phyloP scores from a whole-genome alignment of 495 filamentous ascomycete species.

The Talaromyces proteolyticus region DNA sequence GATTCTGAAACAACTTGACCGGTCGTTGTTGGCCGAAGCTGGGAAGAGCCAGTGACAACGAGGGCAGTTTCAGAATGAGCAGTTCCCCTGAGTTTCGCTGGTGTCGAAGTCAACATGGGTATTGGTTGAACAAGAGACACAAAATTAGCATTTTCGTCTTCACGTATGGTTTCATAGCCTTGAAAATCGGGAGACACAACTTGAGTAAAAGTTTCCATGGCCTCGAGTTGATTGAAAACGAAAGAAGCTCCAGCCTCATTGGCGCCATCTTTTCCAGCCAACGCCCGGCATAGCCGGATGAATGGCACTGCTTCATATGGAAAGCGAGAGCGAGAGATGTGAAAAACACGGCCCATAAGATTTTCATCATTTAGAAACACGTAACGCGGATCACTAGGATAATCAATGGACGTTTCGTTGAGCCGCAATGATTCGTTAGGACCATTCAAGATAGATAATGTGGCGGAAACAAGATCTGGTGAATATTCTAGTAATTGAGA shows the following conservation, averaged over 20 bases:
- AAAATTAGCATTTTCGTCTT: constrained; percentile 76
- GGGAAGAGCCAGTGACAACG: constrained; percentile 32
- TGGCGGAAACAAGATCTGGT: constrained; percentile 55
- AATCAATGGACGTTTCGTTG: constrained; percentile 21
- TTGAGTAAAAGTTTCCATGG: constrained; percentile 67
- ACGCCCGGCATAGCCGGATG: constrained; percentile 54
- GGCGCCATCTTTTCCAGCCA: constrained; percentile 32
- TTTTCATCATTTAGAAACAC: constrained; percentile 48
- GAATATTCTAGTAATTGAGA: constrained; percentile 57
- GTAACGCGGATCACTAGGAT: constrained; percentile 39
- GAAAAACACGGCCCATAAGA: constrained; percentile 51
- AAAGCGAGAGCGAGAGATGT: constrained; percentile 64
- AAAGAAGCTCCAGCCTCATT: constrained; percentile 44
- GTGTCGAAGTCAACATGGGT: constrained; percentile 28
- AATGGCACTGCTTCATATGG: constrained; percentile 86
- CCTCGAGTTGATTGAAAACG: constrained; percentile 51
- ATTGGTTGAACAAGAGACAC: constrained; percentile 35
- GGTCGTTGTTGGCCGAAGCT: constrained; percentile 53
- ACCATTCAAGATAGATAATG: constrained; percentile 52
- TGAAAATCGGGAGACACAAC: constrained; percentile 56
- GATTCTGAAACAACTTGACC: constrained; percentile 68
- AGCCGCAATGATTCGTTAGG: constrained; percentile 18
- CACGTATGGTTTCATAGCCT: constrained; percentile 67
- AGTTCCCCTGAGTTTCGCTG: constrained; percentile 14
- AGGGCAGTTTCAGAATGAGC: constrained; percentile 23